Conservation (phyloP, 2,329 filamentous ascomycete genomes). For the Lasiodiplodia hormozganensis region DNA sequence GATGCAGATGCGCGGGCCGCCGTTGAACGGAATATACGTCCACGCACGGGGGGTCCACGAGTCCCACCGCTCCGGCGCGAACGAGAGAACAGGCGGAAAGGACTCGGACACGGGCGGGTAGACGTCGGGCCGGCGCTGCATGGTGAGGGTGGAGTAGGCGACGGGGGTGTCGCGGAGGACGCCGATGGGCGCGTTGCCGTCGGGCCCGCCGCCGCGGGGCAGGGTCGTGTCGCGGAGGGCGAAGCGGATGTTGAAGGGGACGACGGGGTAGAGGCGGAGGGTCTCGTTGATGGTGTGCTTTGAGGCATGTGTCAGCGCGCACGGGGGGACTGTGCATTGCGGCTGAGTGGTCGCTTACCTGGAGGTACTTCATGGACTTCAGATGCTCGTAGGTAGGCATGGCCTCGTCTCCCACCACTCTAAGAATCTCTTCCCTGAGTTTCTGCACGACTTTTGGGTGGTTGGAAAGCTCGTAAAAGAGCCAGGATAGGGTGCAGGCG, state of each 20-base stretch:
- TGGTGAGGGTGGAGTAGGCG: constrained; percentile 55
- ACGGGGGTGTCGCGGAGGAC: constrained; percentile 53
- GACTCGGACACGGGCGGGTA: constrained; percentile 50
- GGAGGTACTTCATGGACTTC: constrained; percentile 85
- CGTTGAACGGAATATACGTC: constrained; percentile 56
- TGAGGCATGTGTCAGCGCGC: constrained; percentile 47
- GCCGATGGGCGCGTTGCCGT: constrained; percentile 54
- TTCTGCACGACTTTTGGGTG: constrained; percentile 71
- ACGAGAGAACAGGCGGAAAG: constrained; percentile 51
- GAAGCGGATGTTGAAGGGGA: constrained; percentile 58
- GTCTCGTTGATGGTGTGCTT: constrained; percentile 51
- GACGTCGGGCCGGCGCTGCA: constrained; percentile 58
- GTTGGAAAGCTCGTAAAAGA: constrained; percentile 79
- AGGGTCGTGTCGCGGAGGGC: constrained; percentile 57
- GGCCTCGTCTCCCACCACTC: constrained; percentile 67
- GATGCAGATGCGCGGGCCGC: constrained; percentile 58
- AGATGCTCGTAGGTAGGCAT: constrained; percentile 76
- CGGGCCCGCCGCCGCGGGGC: constrained; percentile 55
- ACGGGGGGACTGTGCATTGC: no score
- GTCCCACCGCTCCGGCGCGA: constrained; percentile 59
- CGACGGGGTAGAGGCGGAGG: constrained; percentile 57
- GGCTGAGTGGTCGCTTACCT: constrained; percentile 8
- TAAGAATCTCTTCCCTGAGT: constrained; percentile 75
- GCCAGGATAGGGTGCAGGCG: constrained; percentile 79
- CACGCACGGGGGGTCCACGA: constrained; percentile 57